Percentiles rank a stretch among this genome's conserved stretches.
phyloP scores from a whole-genome alignment of 768 basidiomycete species.

The Pholiota molesta region DNA sequence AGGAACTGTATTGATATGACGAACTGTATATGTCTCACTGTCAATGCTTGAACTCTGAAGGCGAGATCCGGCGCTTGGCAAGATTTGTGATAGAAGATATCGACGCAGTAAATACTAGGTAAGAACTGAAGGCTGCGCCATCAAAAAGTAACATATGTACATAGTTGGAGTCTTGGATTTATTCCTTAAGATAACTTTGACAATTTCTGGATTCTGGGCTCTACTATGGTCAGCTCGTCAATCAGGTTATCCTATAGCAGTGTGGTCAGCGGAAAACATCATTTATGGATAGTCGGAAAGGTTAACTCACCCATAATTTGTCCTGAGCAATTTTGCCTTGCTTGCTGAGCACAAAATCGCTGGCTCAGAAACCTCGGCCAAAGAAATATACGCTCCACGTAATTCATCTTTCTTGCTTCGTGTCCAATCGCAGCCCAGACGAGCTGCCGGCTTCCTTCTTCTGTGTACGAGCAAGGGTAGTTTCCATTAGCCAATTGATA shows the following conservation, averaged over 20 bases:
- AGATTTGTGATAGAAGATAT: too few relatives aligned
- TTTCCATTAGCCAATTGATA: slow-evolving; percentile 32
- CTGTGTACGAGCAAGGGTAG: slow-evolving; percentile 36
- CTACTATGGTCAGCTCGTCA: slow-evolving; percentile 17
- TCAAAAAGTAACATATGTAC: too few relatives aligned
- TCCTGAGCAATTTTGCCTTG: slow-evolving; percentile 29
- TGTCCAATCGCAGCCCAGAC: slow-evolving; percentile 35
- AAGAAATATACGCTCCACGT: slow-evolving; percentile 32
- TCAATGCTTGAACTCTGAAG: too few relatives aligned
- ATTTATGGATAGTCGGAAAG: neutral
- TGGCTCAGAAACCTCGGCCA: slow-evolving; percentile 29
- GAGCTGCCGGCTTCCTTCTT: slow-evolving; percentile 39
- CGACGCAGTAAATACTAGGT: too few relatives aligned
- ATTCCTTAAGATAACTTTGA: slow-evolving; percentile 14
- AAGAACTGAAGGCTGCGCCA: too few relatives aligned
- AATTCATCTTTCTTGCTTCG: slow-evolving; percentile 19
- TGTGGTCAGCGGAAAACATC: neutral
- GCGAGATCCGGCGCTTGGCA: too few relatives aligned
- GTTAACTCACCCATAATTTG: slow-evolving; percentile 31
- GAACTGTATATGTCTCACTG: too few relatives aligned
- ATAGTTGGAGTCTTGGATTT: too few relatives aligned
- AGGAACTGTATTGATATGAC: too few relatives aligned
- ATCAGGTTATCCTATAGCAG: slow-evolving; percentile 19
- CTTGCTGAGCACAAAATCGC: slow-evolving; percentile 30
- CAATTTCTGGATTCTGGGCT: slow-evolving; percentile 19